These are phyloP conservation scores for Pilaira anomala DNA, from an alignment of 192 early-diverging fungal species.

Conservation along the genomic window DNA sequence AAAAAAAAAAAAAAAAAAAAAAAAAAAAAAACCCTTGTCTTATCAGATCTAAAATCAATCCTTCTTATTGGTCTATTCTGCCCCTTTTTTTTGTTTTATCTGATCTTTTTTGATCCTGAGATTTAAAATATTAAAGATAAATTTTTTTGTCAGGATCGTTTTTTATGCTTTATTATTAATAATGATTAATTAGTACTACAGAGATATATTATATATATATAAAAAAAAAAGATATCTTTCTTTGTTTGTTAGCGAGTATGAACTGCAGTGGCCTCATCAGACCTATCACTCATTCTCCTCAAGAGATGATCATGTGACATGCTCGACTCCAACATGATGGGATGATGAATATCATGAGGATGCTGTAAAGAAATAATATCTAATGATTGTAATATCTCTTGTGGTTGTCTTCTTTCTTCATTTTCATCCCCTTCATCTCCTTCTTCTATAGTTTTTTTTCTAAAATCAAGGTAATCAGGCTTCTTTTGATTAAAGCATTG, in stretches of 20 bases:
- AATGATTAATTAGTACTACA: background rate
- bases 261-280: background rate
- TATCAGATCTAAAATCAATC: background rate
- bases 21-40: background rate
- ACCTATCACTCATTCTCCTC: background rate
- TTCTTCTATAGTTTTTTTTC: background rate
- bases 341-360: constrained; percentile 1
- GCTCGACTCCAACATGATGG: background rate
- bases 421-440: too few species aligned
- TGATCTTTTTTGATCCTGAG: too few species aligned
- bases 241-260: background rate
- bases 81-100: too few species aligned
- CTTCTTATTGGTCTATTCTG: too few species aligned
- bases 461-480: constrained; percentile 10
- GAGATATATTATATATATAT: too few species aligned
- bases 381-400: background rate
- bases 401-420: background rate
- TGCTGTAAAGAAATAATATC: background rate
- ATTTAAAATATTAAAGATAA: background rate
- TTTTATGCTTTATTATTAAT: background rate
- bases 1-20: too few species aligned
- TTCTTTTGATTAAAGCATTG: constrained; percentile 25
- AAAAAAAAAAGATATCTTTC: background rate
- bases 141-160: background rate
- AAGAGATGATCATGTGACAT: constrained; percentile 12